Conservation (phyloP, 352 stramenopile genomes). For the Pythium myriotylum region DNA sequence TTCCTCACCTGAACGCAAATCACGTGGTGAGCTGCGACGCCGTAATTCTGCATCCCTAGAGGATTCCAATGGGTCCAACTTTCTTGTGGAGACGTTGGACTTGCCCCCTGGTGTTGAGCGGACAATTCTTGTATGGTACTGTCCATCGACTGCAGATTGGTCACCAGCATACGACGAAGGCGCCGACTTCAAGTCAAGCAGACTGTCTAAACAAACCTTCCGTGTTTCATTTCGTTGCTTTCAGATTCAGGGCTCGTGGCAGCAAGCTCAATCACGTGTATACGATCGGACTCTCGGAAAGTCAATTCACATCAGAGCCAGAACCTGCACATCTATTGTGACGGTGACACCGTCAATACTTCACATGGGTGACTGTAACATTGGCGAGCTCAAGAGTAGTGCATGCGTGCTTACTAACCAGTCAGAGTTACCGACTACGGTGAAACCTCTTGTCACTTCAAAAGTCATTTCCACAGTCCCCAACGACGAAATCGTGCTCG, state of each 20-base stretch:
- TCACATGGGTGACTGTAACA: constrained; percentile 88
- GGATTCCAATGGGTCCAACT: constrained; percentile 79
- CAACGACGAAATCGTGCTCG: constrained; percentile 87
- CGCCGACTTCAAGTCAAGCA: constrained; percentile 78
- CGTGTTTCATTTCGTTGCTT: constrained; percentile 88
- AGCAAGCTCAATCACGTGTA: constrained; percentile 82
- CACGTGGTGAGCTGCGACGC: constrained; percentile 49
- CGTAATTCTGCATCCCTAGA: constrained; percentile 47
- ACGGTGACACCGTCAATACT: constrained; percentile 85
- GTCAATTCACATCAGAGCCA: constrained; percentile 82
- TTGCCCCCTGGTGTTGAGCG: constrained; percentile 83
- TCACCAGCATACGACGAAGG: constrained; percentile 45
- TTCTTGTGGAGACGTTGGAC: constrained; percentile 87
- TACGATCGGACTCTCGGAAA: constrained; percentile 87
- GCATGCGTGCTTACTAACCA: constrained; percentile 89
- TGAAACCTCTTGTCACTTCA: constrained; percentile 86
- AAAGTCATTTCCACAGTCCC: constrained; percentile 90
- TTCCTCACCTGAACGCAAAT: constrained; percentile 75
- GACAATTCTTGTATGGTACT: constrained; percentile 91
- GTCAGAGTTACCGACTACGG: constrained; percentile 84
- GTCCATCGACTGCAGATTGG: constrained; percentile 36
- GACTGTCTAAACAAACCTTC: constrained; percentile 87
- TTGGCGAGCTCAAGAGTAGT: constrained; percentile 87
- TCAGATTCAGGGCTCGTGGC: constrained; percentile 83
- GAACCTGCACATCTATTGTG: constrained; percentile 88